phyloP scores from a whole-genome alignment of 176 grass and related monocot species.

The Dendrocalamus sinicus region DNA sequence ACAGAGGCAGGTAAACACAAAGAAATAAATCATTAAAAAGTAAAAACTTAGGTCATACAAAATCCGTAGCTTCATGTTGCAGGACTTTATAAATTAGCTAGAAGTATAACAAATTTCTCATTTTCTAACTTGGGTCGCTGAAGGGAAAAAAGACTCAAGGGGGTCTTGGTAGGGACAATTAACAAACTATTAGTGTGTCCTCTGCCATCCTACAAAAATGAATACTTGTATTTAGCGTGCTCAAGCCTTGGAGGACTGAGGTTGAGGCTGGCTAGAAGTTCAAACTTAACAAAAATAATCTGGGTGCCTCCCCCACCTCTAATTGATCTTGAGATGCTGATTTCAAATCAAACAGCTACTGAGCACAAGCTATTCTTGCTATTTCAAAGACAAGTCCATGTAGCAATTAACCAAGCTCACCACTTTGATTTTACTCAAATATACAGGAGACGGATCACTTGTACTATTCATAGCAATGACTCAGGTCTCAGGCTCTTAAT shows the following conservation, averaged over 20 bases:
- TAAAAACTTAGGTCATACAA: too few species aligned
- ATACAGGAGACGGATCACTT: background rate
- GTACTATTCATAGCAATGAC: background rate
- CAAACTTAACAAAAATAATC: background rate
- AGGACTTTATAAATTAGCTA: background rate
- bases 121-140: background rate
- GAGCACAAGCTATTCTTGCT: background rate
- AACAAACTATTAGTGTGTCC: background rate
- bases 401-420: background rate
- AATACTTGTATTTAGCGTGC: background rate
- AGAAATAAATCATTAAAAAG: too few species aligned
- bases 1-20: slow-evolving; percentile 3
- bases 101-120: background rate
- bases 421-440: background rate
- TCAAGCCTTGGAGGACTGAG: background rate
- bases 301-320: too few species aligned
- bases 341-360: background rate
- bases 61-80: background rate
- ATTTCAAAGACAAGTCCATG: background rate
- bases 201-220: background rate
- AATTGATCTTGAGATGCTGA: background rate
- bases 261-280: background rate
- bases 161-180: background rate
- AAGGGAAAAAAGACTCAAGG: background rate
- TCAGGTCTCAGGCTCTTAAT: background rate